A percentile compares a stretch with the other conserved stretches of the same genome.
phyloP scores from a whole-genome alignment of 2,329 filamentous ascomycete genomes.

The Phoma sp. region DNA sequence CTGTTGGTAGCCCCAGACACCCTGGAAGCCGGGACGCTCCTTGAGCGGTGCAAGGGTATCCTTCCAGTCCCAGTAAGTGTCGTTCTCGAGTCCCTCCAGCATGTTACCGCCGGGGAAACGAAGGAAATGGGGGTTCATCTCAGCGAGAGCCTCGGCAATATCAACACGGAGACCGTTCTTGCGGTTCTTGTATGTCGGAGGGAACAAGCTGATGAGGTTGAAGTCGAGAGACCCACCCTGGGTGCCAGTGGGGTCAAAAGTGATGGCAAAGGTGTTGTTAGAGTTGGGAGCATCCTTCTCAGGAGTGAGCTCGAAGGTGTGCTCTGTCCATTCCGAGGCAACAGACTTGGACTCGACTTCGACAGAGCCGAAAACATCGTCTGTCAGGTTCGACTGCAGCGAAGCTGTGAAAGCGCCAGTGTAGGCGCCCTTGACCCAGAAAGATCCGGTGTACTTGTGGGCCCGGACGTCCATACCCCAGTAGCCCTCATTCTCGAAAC shows the following conservation, averaged over 20 bases:
- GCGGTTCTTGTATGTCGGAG: constrained; percentile 60
- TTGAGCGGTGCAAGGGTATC: constrained; percentile 57
- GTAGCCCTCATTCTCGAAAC: constrained; percentile 58
- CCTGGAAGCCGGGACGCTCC: constrained; percentile 55
- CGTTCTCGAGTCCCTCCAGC: constrained; percentile 40
- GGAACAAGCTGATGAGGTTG: constrained; percentile 61
- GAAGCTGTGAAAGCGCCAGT: constrained; percentile 48
- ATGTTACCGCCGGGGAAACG: constrained; percentile 62
- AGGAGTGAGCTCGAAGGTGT: constrained; percentile 48
- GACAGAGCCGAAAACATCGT: constrained; percentile 50
- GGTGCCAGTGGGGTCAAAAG: constrained; percentile 53
- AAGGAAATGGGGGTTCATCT: constrained; percentile 54
- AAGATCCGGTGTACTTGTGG: constrained; percentile 59
- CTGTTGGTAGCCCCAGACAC: constrained; percentile 55
- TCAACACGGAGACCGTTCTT: constrained; percentile 60
- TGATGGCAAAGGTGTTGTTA: constrained; percentile 61
- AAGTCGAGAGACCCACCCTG: constrained; percentile 48
- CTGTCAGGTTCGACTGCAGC: constrained; percentile 50
- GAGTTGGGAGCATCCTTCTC: constrained; percentile 50
- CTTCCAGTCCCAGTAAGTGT: constrained; percentile 53
- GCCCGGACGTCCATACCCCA: constrained; percentile 60
- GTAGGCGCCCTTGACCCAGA: constrained; percentile 54
- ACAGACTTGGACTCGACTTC: constrained; percentile 39
- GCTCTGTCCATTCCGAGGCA: constrained; percentile 49
- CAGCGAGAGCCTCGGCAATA: constrained; percentile 55